phyloP scores from a whole-genome alignment of 2,329 filamentous ascomycete genomes.

The Diaporthe nobilis region DNA sequence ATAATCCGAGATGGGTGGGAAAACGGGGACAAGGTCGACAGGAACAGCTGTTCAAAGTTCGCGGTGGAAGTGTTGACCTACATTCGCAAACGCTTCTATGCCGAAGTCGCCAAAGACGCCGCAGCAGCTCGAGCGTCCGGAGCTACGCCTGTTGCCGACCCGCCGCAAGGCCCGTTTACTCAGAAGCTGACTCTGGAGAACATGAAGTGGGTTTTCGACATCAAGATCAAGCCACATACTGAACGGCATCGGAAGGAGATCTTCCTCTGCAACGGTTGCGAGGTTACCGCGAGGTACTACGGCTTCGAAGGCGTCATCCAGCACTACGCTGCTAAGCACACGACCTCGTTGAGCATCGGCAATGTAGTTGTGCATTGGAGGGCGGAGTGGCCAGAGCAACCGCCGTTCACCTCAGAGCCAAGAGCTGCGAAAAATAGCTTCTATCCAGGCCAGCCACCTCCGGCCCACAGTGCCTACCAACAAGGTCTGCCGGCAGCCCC shows the following conservation, averaged over 20 bases:
- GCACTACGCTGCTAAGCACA: slow-evolving; percentile 88
- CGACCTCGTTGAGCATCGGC: slow-evolving; percentile 76
- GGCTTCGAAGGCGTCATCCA: slow-evolving; percentile 85
- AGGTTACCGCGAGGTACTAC: slow-evolving; percentile 75
- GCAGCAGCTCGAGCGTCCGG: slow-evolving; percentile 62
- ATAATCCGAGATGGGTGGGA: slow-evolving; percentile 77
- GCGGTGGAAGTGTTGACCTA: slow-evolving; percentile 79
- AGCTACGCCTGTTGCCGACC: slow-evolving; percentile 60
- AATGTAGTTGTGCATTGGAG: slow-evolving; percentile 84
- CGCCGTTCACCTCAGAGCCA: slow-evolving; percentile 79
- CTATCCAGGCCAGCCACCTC: slow-evolving; percentile 35
- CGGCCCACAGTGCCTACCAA: slow-evolving; percentile 42
- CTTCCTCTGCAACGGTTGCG: slow-evolving; percentile 81
- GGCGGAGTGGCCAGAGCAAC: slow-evolving; percentile 82
- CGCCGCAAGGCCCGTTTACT: slow-evolving; percentile 67
- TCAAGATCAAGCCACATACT: slow-evolving; percentile 79
- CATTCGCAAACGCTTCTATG: slow-evolving; percentile 77
- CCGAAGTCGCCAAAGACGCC: slow-evolving; percentile 68
- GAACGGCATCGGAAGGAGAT: slow-evolving; percentile 78
- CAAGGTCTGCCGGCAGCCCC: slow-evolving; percentile 37
- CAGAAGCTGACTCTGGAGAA: slow-evolving; percentile 82
- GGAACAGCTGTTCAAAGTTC: slow-evolving; percentile 76
- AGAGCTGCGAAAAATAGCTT: slow-evolving; percentile 52
- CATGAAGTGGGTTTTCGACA: slow-evolving; percentile 89
- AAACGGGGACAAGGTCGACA: slow-evolving; percentile 73